These are phyloP conservation scores for Colletotrichum sidae DNA, from an alignment of 2,329 filamentous ascomycete species.

Conservation along the genomic window DNA sequence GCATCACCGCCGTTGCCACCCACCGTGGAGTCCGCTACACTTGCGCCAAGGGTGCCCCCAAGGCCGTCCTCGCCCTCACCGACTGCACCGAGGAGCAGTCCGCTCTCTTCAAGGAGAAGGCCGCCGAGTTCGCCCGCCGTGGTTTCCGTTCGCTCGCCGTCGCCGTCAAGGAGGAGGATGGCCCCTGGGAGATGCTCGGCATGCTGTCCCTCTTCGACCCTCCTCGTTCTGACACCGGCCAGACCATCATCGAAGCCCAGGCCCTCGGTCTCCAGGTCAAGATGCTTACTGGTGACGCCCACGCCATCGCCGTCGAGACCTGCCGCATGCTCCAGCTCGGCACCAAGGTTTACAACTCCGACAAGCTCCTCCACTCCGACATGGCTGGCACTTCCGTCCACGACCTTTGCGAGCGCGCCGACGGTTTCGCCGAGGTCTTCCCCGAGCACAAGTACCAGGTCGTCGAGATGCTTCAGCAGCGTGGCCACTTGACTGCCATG, in stretches of 20 bases:
- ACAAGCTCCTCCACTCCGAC: conserved; percentile 81
- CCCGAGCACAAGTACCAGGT: conserved; percentile 83
- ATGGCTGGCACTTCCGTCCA: conserved; percentile 79
- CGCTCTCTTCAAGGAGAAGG: conserved; percentile 77
- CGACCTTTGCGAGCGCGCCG: conserved; percentile 80
- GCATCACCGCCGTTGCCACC: conserved; percentile 77
- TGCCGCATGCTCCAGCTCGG: conserved; percentile 85
- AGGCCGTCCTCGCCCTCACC: conserved; percentile 77
- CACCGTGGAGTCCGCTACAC: conserved; percentile 77
- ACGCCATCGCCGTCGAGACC: conserved; percentile 84
- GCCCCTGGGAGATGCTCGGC: conserved; percentile 78
- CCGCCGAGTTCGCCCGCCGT: conserved; percentile 79
- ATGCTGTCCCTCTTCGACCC: conserved; percentile 86
- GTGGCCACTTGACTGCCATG: conserved; percentile 80
- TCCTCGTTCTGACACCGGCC: conserved; percentile 81
- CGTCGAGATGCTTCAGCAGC: conserved; percentile 80
- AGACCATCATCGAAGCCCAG: conserved; percentile 82
- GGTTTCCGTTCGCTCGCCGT: conserved; percentile 86
- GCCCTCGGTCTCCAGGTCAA: conserved; percentile 82
- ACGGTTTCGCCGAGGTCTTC: conserved; percentile 81
- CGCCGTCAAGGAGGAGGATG: conserved; percentile 81
- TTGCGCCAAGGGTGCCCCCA: conserved; percentile 83
- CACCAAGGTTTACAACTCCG: conserved; percentile 85
- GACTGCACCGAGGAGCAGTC: conserved; percentile 74
- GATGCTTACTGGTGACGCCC: conserved; percentile 85